Evolutionary conservation across 352 stramenopile species (phyloP).

Genomic region (Phytophthora fragariaefolia): DNA sequence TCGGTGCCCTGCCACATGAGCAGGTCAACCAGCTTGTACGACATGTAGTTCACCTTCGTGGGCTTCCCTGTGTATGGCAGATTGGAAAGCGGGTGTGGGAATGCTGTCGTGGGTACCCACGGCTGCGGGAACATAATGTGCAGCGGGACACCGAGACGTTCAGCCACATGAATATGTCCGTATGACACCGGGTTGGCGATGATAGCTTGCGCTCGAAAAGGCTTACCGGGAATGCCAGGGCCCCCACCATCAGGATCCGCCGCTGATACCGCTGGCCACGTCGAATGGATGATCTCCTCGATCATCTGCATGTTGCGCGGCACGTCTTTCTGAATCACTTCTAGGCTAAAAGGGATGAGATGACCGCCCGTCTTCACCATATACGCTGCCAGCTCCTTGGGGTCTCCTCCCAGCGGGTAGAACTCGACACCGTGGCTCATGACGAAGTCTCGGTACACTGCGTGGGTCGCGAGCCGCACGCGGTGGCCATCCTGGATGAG

Average conservation of each 20-base stretch:
- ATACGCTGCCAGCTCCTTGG: constrained; percentile 85
- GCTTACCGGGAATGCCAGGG: constrained; percentile 41
- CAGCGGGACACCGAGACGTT: constrained; percentile 91
- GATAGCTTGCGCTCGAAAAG: constrained; percentile 91
- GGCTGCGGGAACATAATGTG: constrained; percentile 96
- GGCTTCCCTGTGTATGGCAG: constrained; percentile 76
- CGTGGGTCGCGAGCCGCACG: constrained; percentile 92
- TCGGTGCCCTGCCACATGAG: constrained; percentile 76
- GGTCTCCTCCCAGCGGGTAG: constrained; percentile 77
- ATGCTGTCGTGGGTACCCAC: constrained; percentile 87
- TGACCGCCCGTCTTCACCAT: constrained; percentile 92
- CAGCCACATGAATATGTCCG: constrained; percentile 93
- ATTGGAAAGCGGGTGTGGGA: constrained; percentile 91
- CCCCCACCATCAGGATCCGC: constrained; percentile 81
- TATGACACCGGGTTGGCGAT: constrained; percentile 95
- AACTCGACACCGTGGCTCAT: constrained; percentile 77
- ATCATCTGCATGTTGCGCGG: constrained; percentile 91
- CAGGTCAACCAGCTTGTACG: constrained; percentile 89
- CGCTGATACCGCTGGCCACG: constrained; percentile 88
- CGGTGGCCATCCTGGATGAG: constrained; percentile 88
- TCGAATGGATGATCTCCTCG: constrained; percentile 87
- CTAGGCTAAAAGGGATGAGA: constrained; percentile 72
- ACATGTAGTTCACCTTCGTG: constrained; percentile 78
- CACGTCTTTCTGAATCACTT: constrained; percentile 70
- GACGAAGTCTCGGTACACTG: constrained; percentile 88